Evolutionary conservation across 352 stramenopile species (phyloP), one percentile per base, ranked within the genome.

Genomic region (Globisporangium lucens): DNA sequence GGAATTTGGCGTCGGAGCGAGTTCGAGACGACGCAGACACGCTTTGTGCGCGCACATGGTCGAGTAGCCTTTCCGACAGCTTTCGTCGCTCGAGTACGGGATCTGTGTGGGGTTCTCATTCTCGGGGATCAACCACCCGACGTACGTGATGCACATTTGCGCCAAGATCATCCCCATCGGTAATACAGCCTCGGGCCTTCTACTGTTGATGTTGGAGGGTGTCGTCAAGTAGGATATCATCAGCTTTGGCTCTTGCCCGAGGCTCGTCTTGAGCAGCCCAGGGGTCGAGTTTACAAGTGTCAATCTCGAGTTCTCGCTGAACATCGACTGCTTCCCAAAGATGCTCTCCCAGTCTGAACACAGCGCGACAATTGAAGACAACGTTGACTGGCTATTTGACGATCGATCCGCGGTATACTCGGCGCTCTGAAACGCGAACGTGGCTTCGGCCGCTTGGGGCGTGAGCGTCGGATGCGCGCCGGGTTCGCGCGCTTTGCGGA

Each of bases 271-370:
- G 41, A 88, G 53, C 3, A 89, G 57, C 20, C 78, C 80, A 1
- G 72, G 67, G 0, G 69, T 87, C 29, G 75, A 73, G 61, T 85
- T 91, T 53, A 91, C 68, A 5, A 76, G 46, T 6, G 68, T 82
- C 12, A 91, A 36, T 1, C 75, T 73, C n/a, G 77, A 77, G 33
- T 71, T 77, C 30, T 69, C 69, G 41, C 33, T 66, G 60, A 89
- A 84, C 33, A 82, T 69, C 24, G 80, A 87, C 60, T 91, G 83
- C 20, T 75, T 78, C 2, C 83, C 83, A 57, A 91, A 91, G 24
- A 91, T 79, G 22, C 61, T 80, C 24, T 74, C 72, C 83, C 83
- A 91, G 63, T 91, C 83, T 2, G 83, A 89, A 58, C 80, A 85
- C n/a, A 91, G 59, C 3, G 69, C 77, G 1, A 89, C 76, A 53